Percentiles rank a stretch among this genome's conserved stretches.
Conservation (phyloP, 345 rosid genomes). For the Salix udensis region DNA sequence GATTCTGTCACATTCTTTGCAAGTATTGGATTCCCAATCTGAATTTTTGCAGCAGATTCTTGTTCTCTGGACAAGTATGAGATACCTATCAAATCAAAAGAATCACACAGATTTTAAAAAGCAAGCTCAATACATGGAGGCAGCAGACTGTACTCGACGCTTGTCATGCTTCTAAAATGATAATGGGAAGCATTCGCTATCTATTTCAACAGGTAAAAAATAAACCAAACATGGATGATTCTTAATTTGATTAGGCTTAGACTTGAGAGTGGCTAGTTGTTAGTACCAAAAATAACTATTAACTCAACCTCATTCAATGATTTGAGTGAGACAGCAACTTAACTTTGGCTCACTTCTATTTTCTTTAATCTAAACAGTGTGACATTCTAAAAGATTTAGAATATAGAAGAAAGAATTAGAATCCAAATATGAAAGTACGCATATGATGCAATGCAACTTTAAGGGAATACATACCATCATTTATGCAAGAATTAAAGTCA, state of each 20-base stretch:
- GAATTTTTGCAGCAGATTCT: constrained; percentile 61
- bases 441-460: not conserved
- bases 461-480: constrained; percentile 50
- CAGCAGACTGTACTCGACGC: not conserved
- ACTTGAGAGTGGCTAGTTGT: not conserved
- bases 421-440: not conserved
- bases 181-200: not conserved
- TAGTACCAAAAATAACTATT: not conserved
- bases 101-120: not conserved
- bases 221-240: not conserved
- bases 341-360: too few relatives aligned
- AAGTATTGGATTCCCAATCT: constrained; percentile 46
- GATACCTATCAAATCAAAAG: constrained; percentile 46
- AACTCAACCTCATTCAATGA: not conserved
- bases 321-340: not conserved
- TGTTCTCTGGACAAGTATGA: constrained; percentile 83
- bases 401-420: not conserved
- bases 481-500: constrained; percentile 81
- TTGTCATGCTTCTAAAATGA: not conserved
- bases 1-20: constrained; percentile 29
- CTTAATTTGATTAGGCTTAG: not conserved
- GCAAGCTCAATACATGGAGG: not conserved
- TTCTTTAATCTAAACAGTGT: too few relatives aligned
- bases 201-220: not conserved
- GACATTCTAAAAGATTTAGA: too few relatives aligned